Percentiles rank a stretch among this genome's conserved stretches.
Evolutionary conservation across 2,329 filamentous ascomycete genomes (phyloP).

Genomic region (Colletotrichum godetiae): DNA sequence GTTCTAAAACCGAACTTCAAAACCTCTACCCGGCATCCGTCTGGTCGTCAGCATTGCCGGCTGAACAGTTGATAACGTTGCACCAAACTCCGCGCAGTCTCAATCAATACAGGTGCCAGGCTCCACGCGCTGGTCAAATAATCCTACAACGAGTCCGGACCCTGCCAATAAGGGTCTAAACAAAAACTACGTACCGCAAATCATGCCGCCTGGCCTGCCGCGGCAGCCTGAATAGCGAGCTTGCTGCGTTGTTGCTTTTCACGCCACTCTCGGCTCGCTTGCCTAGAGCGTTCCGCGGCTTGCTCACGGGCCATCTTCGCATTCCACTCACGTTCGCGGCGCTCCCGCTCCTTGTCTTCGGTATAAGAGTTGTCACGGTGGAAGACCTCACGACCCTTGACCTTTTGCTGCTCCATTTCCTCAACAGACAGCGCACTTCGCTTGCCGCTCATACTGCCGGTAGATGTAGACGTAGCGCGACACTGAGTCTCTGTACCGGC

Average conservation of each 20-base stretch:
- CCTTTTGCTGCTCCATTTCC: constrained; percentile 61
- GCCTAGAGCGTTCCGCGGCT: constrained; percentile 70
- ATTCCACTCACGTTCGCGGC: constrained; percentile 63
- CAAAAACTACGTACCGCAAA: neutral
- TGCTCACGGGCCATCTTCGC: constrained; percentile 67
- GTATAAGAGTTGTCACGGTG: constrained; percentile 61
- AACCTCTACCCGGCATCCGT: neutral
- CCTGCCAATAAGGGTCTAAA: neutral
- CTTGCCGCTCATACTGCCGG: constrained; percentile 55
- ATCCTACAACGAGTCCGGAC: neutral
- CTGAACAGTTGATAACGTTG: neutral
- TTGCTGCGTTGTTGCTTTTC: constrained; percentile 64
- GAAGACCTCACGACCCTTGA: constrained; percentile 65
- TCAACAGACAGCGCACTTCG: constrained; percentile 62
- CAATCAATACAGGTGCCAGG: neutral
- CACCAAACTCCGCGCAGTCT: constrained; percentile 10
- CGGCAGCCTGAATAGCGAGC: constrained; percentile 17
- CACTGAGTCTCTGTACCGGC: constrained; percentile 27
- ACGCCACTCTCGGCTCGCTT: constrained; percentile 71
- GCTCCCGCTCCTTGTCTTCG: constrained; percentile 63
- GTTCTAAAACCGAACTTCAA: neutral
- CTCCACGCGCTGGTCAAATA: constrained; percentile 1
- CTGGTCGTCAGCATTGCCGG: neutral
- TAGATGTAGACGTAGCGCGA: constrained; percentile 59
- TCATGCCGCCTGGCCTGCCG: constrained; percentile 8